phyloP scores from a whole-genome alignment of 139 green algal species.

The Coelastrella sp. region DNA sequence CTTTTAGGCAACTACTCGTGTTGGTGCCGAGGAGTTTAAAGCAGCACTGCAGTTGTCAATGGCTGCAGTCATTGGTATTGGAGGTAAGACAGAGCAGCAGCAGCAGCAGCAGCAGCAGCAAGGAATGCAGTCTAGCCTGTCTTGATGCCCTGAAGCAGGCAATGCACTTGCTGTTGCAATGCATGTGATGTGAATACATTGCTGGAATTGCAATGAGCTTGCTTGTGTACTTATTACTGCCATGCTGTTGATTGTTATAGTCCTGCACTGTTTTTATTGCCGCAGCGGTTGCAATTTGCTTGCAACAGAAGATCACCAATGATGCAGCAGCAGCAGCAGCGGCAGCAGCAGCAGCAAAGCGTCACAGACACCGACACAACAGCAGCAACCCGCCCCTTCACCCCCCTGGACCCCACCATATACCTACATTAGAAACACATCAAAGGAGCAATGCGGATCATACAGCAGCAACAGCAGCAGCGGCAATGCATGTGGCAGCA shows the following conservation, averaged over 20 bases:
- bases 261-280: too few species aligned
- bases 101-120: neutral
- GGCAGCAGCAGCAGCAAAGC: neutral
- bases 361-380: slow-evolving; percentile 27
- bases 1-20: slow-evolving; percentile 26
- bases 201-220: neutral
- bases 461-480: neutral
- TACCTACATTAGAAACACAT: neutral
- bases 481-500: slow-evolving; percentile 2
- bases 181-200: too few species aligned
- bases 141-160: too few species aligned
- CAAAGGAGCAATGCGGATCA: neutral
- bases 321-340: slow-evolving; percentile 18
- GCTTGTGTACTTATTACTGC: neutral
- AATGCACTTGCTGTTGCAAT: too few species aligned
- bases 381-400: slow-evolving; percentile 9
- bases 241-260: too few species aligned
- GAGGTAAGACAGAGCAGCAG: neutral
- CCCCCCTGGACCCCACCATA: slow-evolving; percentile 31
- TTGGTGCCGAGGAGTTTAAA: slow-evolving; percentile 3
- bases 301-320: slow-evolving; percentile 36
- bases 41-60: slow-evolving; percentile 37
- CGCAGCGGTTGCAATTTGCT: neutral
- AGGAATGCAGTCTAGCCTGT: too few species aligned
- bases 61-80: slow-evolving; percentile 23